Evolutionary conservation across 2,329 filamentous ascomycete genomes (phyloP), one percentile per base, ranked within the genome.

Genomic region (Microdochium bolleyi): DNA sequence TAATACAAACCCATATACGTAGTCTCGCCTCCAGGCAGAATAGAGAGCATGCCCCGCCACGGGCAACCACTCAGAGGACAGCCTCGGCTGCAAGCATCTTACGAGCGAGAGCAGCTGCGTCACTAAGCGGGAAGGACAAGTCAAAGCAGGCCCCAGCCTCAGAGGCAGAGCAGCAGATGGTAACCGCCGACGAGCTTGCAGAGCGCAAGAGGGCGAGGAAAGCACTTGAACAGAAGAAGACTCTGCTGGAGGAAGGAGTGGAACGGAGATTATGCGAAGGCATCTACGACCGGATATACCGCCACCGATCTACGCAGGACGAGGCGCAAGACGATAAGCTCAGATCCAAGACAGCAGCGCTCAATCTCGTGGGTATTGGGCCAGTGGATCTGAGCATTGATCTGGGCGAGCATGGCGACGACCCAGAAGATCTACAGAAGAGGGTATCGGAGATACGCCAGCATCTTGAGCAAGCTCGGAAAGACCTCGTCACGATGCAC

Each of bases 291-390:
- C 85, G 88, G 58, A 89, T 99, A 65, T 99, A 92, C 79, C 84
- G 91, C 49, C 94, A 99, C 67, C 83, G 87, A 55, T 94, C 80
- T 65, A 95, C 92, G 0, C 85, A 97, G 62, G 94, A 99, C 64
- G 92, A 96, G 69, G 92, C 94, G 13, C 83, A 92, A 63, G 94
- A 99, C 65, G 92, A 95, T 62, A 96, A 95, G 66, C 76, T 99
- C 50, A 83, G 94, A 27, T 99, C 94, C 10, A 94, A 95, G 63
- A 96, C 92, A 1, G 92, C 92, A 21, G 91, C 94, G 1, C 73
- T 99, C 48, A 82, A 87, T 2, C 75, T 99, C n/a, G 89, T 99
- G 19, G 92, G 91, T 1, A 96, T 99, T 63, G 89, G 90, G 2
- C 74, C 94, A 51, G 84, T 83, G 56, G 94, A 99, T 64, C 75